Base-by-base conservation (phyloP, 2,329 filamentous ascomycete genomes). In the Beauveria medogensis region DNA sequence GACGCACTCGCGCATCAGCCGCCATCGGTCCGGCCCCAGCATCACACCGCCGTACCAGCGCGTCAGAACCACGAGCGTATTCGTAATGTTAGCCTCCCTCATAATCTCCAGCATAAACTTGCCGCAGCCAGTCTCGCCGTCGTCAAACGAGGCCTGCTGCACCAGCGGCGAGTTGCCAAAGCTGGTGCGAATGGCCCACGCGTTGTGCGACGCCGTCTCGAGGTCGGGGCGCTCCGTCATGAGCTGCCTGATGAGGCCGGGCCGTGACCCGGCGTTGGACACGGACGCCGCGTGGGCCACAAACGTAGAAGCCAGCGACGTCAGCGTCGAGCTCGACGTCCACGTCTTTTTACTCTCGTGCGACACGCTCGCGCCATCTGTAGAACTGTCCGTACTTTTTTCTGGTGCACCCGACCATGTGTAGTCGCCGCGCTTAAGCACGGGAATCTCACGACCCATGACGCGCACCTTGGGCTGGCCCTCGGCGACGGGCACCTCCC, bases 371-470 rank as follows among this genome's bases (percentile, higher is more conserved):
- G 63, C 12, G 67, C 46, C 0, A 3, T 51, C 22, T 9, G 62
- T 43, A 10, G 59, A 52, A 12, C 46, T 51, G 5, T 3, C 24
- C 14, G 26, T 63, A 53, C 24, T 63, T 55, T 43, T 61, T 48
- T 54, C 60, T 40, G 54, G 60, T 14, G 63, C 65, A 18, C 65
- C 65, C 5, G 70, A 67, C 73, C 73, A 75, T 9, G 70, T 78
- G 70, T 94, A 94, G 2, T 88, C 90, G 70, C 88, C 86, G 66
- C 91, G 79, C 72, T 91, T 92, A 67, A 96, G 77, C 1, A 94
- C 89, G 3, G 82, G 80, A 16, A 95, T 77, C 56, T 91, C 85
- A 58, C 90, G 82, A 0, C 88, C 88, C 80, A 94, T 82, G 12
- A 95, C 80, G 59, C 74, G 85, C 3, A 93, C 79, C 30, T 82